Evolutionary conservation across 805 yeast genomes (phyloP), one percentile per base, ranked within the genome.

Genomic region (Helenozyma rhizophorensis): DNA sequence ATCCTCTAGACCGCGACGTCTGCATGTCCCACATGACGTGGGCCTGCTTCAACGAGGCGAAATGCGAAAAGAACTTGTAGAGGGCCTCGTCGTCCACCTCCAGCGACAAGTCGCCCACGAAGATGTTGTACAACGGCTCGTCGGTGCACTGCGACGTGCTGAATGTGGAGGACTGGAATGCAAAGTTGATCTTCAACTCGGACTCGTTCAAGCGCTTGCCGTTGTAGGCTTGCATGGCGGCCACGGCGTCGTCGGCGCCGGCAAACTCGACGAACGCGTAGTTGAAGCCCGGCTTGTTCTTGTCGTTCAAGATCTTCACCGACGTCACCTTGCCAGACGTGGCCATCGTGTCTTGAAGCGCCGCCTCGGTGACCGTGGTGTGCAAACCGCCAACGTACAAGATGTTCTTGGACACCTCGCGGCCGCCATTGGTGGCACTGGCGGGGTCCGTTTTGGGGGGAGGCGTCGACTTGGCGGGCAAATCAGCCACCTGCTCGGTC

Each of bases 11-110:
- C 53, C 95, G 71, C 26, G 94, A 93, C 16, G 93, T 82, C 56
- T 84, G 89, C 94, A 86, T 85, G 56, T 88, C 96, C 96, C 96
- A 87, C 96, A 87, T 88, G 21, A 87, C 96, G 47, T 87, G 88
- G 9, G 95, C 96, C 56, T 84, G 93, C 28, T 76, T 63, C 48
- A 83, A 64, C 1, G 87, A 72, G 12, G 68, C 65, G 55, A 74
- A 83, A 35, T 66, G 63, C 4, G 64, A 46, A 52, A 87, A 87
- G 9, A 82, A 68, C 27, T 57, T 60, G 32, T 67, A 67, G 41
- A 87, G 69, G 12, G 75, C 53, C 44, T 83, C 94, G 58, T 88
- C 96, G 52, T 83, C 80, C 23, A 88, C 80, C 49, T 88, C 95
- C 6, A 82, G 70, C 24, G 86, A 77, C 46, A 87, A 70, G 54